phyloP scores from a whole-genome alignment of 139 green algal species.

The Chlorella sp. region DNA sequence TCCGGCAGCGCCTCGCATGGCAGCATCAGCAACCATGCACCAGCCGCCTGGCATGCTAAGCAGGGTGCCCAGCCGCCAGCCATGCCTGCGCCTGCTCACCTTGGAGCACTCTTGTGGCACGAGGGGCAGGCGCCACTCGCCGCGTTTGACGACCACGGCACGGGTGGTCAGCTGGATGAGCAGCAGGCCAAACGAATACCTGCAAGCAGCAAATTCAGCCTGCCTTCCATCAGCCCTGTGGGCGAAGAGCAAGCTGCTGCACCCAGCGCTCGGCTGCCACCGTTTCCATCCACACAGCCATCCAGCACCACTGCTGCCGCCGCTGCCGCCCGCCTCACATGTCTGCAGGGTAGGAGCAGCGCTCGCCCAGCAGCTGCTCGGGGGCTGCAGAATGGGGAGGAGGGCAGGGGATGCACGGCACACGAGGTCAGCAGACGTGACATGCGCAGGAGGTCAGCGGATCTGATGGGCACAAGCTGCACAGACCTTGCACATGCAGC shows the following conservation, averaged over 20 bases:
- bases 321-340: no score
- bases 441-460: no score
- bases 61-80: no score
- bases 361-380: constrained; percentile 2
- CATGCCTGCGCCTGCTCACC: no score
- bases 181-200: not conserved
- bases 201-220: not conserved
- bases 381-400: not conserved
- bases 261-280: no score
- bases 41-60: no score
- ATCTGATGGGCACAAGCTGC: no score
- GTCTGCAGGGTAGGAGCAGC: not conserved
- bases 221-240: not conserved
- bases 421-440: not conserved
- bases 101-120: not conserved
- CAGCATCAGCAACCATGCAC: no score
- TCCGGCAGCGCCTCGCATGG: no score
- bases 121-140: constrained; percentile 5
- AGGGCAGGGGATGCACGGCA: not conserved
- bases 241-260: no score
- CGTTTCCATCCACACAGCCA: not conserved
- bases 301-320: no score
- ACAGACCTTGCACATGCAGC: no score
- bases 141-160: not conserved
- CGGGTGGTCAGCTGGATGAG: not conserved